Evolutionary conservation across 768 basidiomycete genomes (phyloP).

Genomic region (Mycena rebaudengoi): DNA sequence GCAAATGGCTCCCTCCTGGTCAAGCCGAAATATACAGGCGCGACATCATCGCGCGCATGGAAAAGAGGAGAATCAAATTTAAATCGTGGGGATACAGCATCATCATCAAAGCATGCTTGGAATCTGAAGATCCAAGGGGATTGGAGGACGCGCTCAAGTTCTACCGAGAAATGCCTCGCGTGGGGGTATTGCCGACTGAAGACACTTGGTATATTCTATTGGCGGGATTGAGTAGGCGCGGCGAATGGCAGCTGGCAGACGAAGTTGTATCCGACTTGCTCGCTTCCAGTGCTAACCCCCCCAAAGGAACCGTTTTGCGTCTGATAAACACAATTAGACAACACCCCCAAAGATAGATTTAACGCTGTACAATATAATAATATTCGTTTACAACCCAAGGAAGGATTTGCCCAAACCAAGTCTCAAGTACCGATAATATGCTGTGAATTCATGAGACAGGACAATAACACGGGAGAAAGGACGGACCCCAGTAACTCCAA

Average conservation of each 20-base stretch:
- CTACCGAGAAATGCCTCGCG: slow-evolving; percentile 66
- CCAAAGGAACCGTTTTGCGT: slow-evolving; percentile 52
- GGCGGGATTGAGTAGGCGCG: slow-evolving; percentile 63
- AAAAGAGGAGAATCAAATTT: slow-evolving; percentile 57
- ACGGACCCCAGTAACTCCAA: slow-evolving; percentile 88
- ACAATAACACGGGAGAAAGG: slow-evolving; percentile 1
- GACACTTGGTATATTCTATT: slow-evolving; percentile 86
- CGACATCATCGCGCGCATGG: slow-evolving; percentile 68
- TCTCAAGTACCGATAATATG: slow-evolving; percentile 74
- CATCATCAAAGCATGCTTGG: slow-evolving; percentile 73
- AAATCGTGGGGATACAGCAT: slow-evolving; percentile 80
- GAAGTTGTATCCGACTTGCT: slow-evolving; percentile 71
- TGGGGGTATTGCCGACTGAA: slow-evolving; percentile 55
- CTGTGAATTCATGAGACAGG: slow-evolving; percentile 45
- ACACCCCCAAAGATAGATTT: slow-evolving; percentile 31
- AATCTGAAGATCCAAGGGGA: slow-evolving; percentile 57
- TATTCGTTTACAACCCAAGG: slow-evolving; percentile 53
- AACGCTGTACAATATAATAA: slow-evolving; percentile 39
- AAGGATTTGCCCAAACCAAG: slow-evolving; percentile 72
- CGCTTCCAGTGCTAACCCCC: slow-evolving; percentile 50
- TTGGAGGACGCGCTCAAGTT: slow-evolving; percentile 63
- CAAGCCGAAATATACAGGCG: slow-evolving; percentile 55
- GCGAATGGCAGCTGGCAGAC: slow-evolving; percentile 68
- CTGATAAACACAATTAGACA: slow-evolving; percentile 61
- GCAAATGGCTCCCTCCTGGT: slow-evolving; percentile 54